phyloP scores from a whole-genome alignment of 73 alveolate species.

The Halteria grandinella region DNA sequence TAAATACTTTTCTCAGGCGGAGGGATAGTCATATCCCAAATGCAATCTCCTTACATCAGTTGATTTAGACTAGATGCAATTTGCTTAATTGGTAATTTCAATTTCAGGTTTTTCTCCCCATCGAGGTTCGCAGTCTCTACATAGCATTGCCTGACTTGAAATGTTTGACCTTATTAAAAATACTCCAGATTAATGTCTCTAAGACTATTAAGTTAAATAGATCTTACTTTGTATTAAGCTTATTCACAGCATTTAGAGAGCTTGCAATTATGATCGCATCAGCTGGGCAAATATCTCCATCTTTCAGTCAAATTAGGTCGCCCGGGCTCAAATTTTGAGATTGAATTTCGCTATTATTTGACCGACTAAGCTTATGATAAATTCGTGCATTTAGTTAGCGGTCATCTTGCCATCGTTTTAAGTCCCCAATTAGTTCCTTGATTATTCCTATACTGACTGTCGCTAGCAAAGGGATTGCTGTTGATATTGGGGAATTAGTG shows the following conservation, averaged over 20 bases:
- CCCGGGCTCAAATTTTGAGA: conserved; percentile 19
- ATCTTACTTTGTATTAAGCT: too few relatives aligned
- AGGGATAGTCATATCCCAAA: too few relatives aligned
- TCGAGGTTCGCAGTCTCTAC: conserved; percentile 31
- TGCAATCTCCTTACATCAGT: neutral
- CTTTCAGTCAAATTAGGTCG: conserved; percentile 4
- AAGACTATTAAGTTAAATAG: too few relatives aligned
- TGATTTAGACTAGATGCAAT: neutral
- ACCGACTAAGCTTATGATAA: neutral
- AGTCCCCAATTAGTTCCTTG: conserved; percentile 34
- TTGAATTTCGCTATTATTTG: neutral
- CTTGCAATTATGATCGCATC: conserved; percentile 12
- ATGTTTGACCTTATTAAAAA: too few relatives aligned
- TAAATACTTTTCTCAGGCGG: neutral
- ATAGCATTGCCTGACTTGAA: neutral
- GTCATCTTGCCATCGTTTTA: conserved; percentile 43
- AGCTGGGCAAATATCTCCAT: conserved; percentile 30
- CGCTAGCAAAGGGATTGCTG: conserved; percentile 16
- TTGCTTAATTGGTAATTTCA: conserved; percentile 7
- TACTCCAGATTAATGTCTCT: too few relatives aligned
- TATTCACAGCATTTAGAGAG: too few relatives aligned
- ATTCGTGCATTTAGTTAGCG: neutral
- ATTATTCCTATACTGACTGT: conserved; percentile 30
- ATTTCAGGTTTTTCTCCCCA: conserved; percentile 46
- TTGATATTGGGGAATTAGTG: conserved; percentile 32